phyloP scores from a whole-genome alignment of 352 stramenopile species.

The Achlya hypogyna region DNA sequence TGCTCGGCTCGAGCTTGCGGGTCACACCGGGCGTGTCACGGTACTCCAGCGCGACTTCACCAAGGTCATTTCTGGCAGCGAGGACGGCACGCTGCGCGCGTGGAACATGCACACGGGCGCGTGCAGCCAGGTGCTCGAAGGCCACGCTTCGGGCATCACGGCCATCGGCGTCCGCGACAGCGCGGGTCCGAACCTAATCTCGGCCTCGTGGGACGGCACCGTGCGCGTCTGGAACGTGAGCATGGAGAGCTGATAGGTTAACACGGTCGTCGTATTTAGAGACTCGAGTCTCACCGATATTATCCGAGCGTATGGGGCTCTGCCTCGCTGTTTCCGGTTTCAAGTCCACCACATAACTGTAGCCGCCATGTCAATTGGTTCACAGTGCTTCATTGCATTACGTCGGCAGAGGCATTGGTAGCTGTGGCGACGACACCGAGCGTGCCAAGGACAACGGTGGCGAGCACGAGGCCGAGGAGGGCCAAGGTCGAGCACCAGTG shows the following conservation, averaged over 20 bases:
- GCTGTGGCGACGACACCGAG: not conserved
- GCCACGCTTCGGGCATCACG: conserved; percentile 56
- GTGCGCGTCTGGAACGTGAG: conserved; percentile 55
- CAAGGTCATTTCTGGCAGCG: conserved; percentile 62
- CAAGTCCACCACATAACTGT: no score
- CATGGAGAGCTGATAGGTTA: not conserved
- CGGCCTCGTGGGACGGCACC: conserved; percentile 63
- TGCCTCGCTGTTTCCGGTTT: no score
- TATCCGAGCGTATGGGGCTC: no score
- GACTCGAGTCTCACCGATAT: no score
- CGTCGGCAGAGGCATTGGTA: no score
- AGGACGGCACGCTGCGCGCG: conserved; percentile 59
- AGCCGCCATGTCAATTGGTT: no score
- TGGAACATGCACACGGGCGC: conserved; percentile 76
- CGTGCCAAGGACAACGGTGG: not conserved
- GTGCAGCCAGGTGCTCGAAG: conserved; percentile 46
- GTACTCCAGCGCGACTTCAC: conserved; percentile 73
- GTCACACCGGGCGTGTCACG: conserved; percentile 45
- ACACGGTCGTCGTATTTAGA: no score
- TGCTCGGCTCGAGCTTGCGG: conserved; percentile 43
- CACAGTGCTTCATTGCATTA: no score
- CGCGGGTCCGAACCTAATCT: conserved; percentile 36
- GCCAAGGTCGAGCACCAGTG: not conserved
- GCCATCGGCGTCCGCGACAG: conserved; percentile 49
- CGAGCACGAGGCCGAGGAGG: not conserved